Percentiles rank a stretch among this genome's conserved stretches.
Evolutionary conservation across 2,329 filamentous ascomycete genomes (phyloP).

Genomic region (Calonectria ilicicola): DNA sequence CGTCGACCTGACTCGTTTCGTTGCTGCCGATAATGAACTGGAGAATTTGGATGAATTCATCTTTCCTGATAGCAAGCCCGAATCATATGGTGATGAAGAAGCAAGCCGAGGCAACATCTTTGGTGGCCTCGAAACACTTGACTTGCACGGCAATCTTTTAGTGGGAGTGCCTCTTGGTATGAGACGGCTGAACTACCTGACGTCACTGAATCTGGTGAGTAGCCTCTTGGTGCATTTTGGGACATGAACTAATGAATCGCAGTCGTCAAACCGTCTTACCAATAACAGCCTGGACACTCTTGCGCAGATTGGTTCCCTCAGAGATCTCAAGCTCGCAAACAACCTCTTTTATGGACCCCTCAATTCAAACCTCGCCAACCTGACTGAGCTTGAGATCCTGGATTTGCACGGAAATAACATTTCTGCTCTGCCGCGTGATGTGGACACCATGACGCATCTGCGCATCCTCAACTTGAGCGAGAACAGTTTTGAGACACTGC

Average conservation of each 20-base stretch:
- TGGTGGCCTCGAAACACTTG: slow-evolving; percentile 81
- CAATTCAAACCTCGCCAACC: slow-evolving; percentile 69
- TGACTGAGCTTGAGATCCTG: slow-evolving; percentile 80
- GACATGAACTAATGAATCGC: slow-evolving; percentile 31
- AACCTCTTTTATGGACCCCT: slow-evolving; percentile 80
- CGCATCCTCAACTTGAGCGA: slow-evolving; percentile 83
- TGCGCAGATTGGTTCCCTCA: slow-evolving; percentile 76
- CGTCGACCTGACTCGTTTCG: slow-evolving; percentile 85
- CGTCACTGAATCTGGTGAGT: slow-evolving; percentile 83
- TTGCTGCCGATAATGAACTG: slow-evolving; percentile 92
- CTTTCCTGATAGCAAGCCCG: slow-evolving; percentile 79
- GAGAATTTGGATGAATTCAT: slow-evolving; percentile 77
- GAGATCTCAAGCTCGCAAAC: slow-evolving; percentile 84
- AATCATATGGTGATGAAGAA: slow-evolving; percentile 72
- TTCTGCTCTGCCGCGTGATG: slow-evolving; percentile 73
- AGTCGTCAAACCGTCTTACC: slow-evolving; percentile 85
- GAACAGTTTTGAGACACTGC: slow-evolving; percentile 79
- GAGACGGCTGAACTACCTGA: slow-evolving; percentile 78
- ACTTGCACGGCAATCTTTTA: slow-evolving; percentile 88
- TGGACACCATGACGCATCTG: slow-evolving; percentile 77
- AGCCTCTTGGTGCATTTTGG: not conserved
- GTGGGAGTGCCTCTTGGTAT: slow-evolving; percentile 80
- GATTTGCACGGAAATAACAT: slow-evolving; percentile 87
- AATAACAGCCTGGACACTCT: slow-evolving; percentile 80
- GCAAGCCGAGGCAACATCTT: slow-evolving; percentile 80